Evolutionary conservation across 306 rosid species (phyloP).

Genomic region (Vigna angularis): DNA sequence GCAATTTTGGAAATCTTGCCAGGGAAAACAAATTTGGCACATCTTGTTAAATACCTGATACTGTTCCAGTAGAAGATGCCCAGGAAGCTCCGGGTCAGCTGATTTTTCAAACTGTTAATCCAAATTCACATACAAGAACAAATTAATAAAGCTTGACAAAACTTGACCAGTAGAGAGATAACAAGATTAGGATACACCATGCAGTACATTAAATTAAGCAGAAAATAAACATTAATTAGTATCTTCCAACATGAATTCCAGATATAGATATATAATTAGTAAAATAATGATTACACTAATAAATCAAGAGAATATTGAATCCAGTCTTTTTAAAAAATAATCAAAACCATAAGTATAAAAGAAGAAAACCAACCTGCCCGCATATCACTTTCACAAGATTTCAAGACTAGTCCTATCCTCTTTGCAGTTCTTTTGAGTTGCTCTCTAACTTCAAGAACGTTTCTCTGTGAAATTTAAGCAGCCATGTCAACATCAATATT

Average conservation of each 20-base stretch:
- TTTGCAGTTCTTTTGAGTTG: conserved; percentile 86
- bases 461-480: conserved; percentile 63
- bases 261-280: not conserved
- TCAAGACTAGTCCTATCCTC: conserved; percentile 77
- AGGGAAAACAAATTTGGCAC: conserved; percentile 7
- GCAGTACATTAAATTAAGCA: conserved; percentile 8
- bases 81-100: conserved; percentile 95
- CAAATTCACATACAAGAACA: conserved; percentile 48
- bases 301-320: conserved; percentile 25
- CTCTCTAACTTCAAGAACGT: conserved; percentile 86
- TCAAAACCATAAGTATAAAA: conserved; percentile 1
- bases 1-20: conserved; percentile 15
- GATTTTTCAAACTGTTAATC: conserved; percentile 73
- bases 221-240: conserved; percentile 32
- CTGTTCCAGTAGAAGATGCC: conserved; percentile 92
- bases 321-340: conserved; percentile 18
- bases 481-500: conserved; percentile 39
- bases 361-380: conserved; percentile 52
- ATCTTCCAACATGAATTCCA: conserved; percentile 24
- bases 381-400: conserved; percentile 78
- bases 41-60: conserved; percentile 71
- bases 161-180: conserved; percentile 14
- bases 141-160: conserved; percentile 29
- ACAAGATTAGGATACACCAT: not conserved
- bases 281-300: not conserved